Conservation (phyloP, 148 eudicot species). For the Vaccinium darrowii region DNA sequence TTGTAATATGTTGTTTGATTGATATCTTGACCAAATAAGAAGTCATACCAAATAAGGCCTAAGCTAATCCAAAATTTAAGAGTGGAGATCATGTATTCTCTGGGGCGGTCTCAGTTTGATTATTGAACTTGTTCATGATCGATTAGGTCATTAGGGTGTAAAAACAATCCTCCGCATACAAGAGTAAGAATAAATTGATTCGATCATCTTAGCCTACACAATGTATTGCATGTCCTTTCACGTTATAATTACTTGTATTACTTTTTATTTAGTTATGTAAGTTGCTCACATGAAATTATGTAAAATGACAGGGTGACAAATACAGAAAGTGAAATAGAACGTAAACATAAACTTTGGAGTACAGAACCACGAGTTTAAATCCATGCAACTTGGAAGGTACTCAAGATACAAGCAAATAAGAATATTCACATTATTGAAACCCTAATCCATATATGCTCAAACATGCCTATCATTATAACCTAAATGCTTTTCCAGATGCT, state of each 20-base stretch:
- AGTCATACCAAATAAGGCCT: no score
- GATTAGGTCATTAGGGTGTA: neutral
- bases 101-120: no score
- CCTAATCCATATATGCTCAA: neutral
- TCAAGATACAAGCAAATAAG: neutral
- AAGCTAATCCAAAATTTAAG: no score
- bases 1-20: no score
- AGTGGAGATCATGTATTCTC: no score
- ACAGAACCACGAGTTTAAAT: neutral
- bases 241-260: no score
- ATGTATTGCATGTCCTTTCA: neutral
- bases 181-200: no score
- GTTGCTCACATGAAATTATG: neutral
- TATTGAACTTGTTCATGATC: neutral
- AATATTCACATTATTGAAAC: neutral
- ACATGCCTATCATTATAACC: neutral
- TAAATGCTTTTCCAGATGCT: conserved; percentile 4
- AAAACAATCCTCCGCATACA: no score
- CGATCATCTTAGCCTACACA: no score
- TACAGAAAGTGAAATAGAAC: neutral
- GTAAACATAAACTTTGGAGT: neutral
- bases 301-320: neutral
- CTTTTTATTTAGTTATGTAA: neutral
- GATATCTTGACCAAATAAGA: no score
- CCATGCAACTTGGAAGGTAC: neutral